Conservation (phyloP, 2,329 filamentous ascomycete species). For the Xylariaceae sp. region DNA sequence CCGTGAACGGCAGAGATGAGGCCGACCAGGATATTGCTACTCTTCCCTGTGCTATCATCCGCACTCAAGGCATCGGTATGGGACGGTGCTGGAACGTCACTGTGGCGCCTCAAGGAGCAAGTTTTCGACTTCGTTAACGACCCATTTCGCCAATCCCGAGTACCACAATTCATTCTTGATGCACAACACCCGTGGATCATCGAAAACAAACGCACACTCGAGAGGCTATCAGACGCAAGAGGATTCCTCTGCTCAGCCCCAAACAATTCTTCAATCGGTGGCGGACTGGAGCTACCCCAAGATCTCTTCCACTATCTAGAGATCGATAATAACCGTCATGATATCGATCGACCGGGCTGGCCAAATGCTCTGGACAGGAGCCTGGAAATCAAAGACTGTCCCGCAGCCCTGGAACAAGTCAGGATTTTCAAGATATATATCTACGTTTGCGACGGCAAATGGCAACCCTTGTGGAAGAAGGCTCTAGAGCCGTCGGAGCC, state of each 20-base stretch:
- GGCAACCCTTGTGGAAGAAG: not conserved
- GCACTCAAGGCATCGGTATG: not conserved
- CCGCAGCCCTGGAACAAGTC: slow-evolving; percentile 6
- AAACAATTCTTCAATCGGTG: not conserved
- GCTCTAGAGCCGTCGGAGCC: slow-evolving; percentile 1
- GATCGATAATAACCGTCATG: not conserved
- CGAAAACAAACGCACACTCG: slow-evolving; percentile 1
- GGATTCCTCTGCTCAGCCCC: slow-evolving; percentile 3
- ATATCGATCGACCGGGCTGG: not conserved
- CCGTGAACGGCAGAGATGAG: not conserved
- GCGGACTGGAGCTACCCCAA: slow-evolving; percentile 1
- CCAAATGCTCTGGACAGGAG: slow-evolving; percentile 2
- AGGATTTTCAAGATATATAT: slow-evolving; percentile 2
- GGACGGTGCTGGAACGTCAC: not conserved
- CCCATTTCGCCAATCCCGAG: slow-evolving; percentile 2
- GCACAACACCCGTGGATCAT: slow-evolving; percentile 4
- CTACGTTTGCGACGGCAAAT: not conserved
- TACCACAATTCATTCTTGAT: slow-evolving; percentile 8
- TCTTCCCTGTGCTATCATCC: not conserved
- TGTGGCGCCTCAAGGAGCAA: not conserved
- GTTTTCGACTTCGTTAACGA: not conserved
- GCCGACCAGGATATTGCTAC: not conserved
- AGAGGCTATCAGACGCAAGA: slow-evolving; percentile 2
- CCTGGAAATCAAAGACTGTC: slow-evolving; percentile 1
- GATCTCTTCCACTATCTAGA: slow-evolving; percentile 9